phyloP scores from a whole-genome alignment of 78 protist genomes.

The Emiliania huxleyi region DNA sequence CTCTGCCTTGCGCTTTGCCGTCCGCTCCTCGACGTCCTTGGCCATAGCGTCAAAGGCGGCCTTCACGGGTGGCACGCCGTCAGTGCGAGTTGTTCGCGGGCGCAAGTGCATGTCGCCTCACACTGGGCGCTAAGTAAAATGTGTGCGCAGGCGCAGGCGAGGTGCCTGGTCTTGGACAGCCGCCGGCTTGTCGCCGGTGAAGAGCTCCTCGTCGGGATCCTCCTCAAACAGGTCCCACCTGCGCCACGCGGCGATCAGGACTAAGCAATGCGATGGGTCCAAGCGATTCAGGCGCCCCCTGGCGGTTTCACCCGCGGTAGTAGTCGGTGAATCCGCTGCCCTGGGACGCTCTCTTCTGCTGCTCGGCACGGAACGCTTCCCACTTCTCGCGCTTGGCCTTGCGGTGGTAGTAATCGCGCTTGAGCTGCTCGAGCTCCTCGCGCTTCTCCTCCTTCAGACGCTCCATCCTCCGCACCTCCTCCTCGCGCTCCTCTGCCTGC shows the following conservation, averaged over 20 bases:
- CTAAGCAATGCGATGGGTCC: no score
- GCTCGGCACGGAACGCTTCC: neutral
- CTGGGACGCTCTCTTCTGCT: neutral
- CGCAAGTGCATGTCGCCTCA: no score
- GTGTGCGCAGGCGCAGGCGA: no score
- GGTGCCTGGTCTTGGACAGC: slow-evolving; percentile 20
- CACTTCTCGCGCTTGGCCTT: slow-evolving; percentile 8
- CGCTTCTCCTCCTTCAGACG: neutral
- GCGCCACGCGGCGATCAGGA: no score
- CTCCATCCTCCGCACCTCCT: neutral
- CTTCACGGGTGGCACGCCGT: no score
- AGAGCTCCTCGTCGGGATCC: slow-evolving; percentile 28
- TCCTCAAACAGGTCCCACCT: slow-evolving; percentile 35
- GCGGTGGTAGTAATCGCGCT: slow-evolving; percentile 12
- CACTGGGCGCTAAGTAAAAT: no score
- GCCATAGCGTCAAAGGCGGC: slow-evolving; percentile 30
- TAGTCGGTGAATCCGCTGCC: neutral
- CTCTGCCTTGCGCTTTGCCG: neutral
- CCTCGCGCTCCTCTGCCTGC: neutral
- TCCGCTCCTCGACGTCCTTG: slow-evolving; percentile 18
- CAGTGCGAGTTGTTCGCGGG: no score
- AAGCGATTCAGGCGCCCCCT: no score
- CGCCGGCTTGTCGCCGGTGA: neutral
- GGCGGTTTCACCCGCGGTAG: neutral
- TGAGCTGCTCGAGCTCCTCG: slow-evolving; percentile 6